Conservation (phyloP, 1,139 yeast genomes). For the Saccharomyces hybrid region DNA sequence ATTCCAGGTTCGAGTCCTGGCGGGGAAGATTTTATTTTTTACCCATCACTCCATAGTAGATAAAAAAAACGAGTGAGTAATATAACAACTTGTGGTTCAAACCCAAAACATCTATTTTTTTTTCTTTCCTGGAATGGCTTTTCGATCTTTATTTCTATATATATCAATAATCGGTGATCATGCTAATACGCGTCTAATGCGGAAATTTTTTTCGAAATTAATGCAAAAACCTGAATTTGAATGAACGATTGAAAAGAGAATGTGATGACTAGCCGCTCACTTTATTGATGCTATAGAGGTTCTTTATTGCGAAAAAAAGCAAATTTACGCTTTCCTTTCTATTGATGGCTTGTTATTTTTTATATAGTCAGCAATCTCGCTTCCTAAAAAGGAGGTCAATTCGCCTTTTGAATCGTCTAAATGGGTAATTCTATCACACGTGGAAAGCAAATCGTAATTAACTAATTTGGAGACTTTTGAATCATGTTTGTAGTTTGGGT, state of each 20-base stretch:
- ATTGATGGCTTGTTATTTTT: conserved; percentile 8
- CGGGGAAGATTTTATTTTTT: conserved; percentile 57
- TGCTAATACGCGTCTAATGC: too few relatives aligned
- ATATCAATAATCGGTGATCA: too few relatives aligned
- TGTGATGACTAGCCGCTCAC: too few relatives aligned
- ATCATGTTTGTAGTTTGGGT: conserved; percentile 63
- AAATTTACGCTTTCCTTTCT: neutral
- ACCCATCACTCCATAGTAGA: too few relatives aligned
- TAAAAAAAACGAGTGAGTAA: too few relatives aligned
- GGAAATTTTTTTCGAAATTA: too few relatives aligned
- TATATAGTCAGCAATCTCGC: conserved; percentile 31
- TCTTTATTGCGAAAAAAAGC: neutral
- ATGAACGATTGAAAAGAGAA: too few relatives aligned
- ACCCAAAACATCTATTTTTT: too few relatives aligned
- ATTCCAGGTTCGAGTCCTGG: conserved; percentile 95
- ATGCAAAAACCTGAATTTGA: too few relatives aligned
- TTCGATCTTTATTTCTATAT: too few relatives aligned
- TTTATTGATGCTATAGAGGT: neutral
- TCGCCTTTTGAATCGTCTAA: conserved; percentile 26
- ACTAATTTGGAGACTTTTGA: conserved; percentile 59
- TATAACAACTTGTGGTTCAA: too few relatives aligned
- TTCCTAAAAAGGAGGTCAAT: conserved; percentile 31
- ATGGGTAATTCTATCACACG: conserved; percentile 36
- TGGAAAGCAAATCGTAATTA: conserved; percentile 61
- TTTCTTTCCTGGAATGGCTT: too few relatives aligned